phyloP scores from a whole-genome alignment of 2,329 filamentous ascomycete species.

The Venturia pyrina region DNA sequence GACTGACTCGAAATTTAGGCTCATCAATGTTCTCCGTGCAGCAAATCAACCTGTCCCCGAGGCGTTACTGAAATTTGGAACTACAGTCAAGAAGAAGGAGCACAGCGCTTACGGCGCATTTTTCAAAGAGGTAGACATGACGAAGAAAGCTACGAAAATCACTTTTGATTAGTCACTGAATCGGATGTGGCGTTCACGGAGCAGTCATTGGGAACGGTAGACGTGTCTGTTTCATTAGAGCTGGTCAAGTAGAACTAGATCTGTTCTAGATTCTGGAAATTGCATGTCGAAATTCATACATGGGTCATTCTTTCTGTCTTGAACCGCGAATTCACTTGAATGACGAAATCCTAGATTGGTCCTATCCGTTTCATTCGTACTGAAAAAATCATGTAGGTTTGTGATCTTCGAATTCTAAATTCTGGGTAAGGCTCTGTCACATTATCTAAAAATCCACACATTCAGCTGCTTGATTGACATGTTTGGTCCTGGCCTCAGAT shows the following conservation, averaged over 20 bases:
- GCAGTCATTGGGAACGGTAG: neutral
- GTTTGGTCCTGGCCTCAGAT: too few species aligned
- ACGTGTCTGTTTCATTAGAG: neutral
- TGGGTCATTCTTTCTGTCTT: neutral
- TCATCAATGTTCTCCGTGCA: constrained; percentile 92
- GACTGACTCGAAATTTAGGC: constrained; percentile 34
- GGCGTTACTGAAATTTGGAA: constrained; percentile 87
- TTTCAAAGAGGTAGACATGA: constrained; percentile 80
- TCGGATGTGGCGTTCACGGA: neutral
- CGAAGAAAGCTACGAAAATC: constrained; percentile 81
- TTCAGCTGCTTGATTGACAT: too few species aligned
- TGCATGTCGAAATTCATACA: neutral
- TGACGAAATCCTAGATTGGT: too few species aligned
- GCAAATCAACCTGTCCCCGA: constrained; percentile 87
- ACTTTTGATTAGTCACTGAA: constrained; percentile 55
- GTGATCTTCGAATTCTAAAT: too few species aligned
- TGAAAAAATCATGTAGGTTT: too few species aligned
- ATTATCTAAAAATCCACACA: too few species aligned
- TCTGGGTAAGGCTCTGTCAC: too few species aligned
- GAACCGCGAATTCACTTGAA: too few species aligned
- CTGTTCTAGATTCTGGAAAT: neutral
- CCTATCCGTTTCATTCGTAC: too few species aligned
- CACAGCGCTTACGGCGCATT: constrained; percentile 94
- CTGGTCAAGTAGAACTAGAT: neutral
- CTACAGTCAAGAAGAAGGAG: constrained; percentile 97